Base-by-base conservation (phyloP, 805 yeast species). In the Tetrapisispora arboricola region DNA sequence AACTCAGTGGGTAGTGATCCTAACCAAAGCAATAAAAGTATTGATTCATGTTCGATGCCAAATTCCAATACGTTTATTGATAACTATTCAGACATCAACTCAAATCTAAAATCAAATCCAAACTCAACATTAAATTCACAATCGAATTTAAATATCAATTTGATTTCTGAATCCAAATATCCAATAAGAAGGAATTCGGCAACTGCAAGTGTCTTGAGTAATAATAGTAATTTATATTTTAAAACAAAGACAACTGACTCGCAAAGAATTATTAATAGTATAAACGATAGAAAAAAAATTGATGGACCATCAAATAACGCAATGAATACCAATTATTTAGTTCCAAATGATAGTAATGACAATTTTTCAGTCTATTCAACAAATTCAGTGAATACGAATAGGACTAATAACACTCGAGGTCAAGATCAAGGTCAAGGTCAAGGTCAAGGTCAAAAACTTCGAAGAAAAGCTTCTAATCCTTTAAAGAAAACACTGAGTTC, bases 401-500 rank as follows among this genome's bases (percentile, higher is more conserved):
- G 31, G 13, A 28, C 31, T 5, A 28, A 9, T 6, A n/a, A 28
- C 6, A 28, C 31, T 5, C n/a, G 31, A 28, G 13, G 19, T 21
- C 17, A 32, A 20, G 21, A 13, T 20, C n/a, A n/a, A n/a, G n/a
- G n/a, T n/a, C 32, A 29, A 16, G 10, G 11, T 9, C 32, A n/a
- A 29, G 16, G 6, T 10, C 32, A 29, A 29, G 18, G 10, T n/a
- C 33, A 17, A 6, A 22, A 29, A 21, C 36, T 24, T 17, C 36
- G 36, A 31, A 38, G 26, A 19, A 31, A 38, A 25, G 19, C 27
- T n/a, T 18, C 40, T 7, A 29, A 29, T 12, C 15, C 36, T n/a
- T 31, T 38, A n/a, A 46, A 48, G 42, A 54, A 49, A 28, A 54
- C 60, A 9, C 33, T 55, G 16, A 53, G 58, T 36, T 48, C 47